These are phyloP conservation scores for Tulasnella sp. DNA, from an alignment of 768 basidiomycete species.

Conservation along the genomic window DNA sequence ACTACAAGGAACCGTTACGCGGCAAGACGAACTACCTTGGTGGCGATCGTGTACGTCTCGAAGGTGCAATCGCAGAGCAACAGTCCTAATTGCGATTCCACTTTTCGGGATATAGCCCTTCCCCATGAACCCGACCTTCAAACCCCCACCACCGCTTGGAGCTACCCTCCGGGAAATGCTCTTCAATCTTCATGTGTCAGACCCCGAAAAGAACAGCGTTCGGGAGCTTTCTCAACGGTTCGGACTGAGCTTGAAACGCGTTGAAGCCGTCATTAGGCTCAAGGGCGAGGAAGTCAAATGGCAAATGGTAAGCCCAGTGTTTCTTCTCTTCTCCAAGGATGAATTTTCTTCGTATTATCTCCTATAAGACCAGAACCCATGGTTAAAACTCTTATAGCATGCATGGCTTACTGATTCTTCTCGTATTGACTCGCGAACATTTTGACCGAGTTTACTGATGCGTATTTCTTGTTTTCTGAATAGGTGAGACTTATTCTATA, in stretches of 20 bases:
- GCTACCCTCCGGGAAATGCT: slow-evolving; percentile 54
- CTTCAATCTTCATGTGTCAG: slow-evolving; percentile 56
- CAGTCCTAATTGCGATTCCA: slow-evolving; percentile 16
- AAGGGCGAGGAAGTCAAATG: slow-evolving; percentile 71
- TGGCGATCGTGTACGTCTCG: slow-evolving; percentile 49
- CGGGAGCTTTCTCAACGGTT: slow-evolving; percentile 58
- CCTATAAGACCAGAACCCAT: slow-evolving; percentile 28
- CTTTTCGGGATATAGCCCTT: slow-evolving; percentile 58
- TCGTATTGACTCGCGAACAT: not conserved
- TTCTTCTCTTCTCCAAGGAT: slow-evolving; percentile 39
- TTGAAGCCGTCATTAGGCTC: slow-evolving; percentile 77
- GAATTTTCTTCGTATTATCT: slow-evolving; percentile 42
- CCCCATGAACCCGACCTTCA: slow-evolving; percentile 78
- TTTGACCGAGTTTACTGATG: slow-evolving; percentile 20
- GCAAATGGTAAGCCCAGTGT: slow-evolving; percentile 52
- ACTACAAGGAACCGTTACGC: slow-evolving; percentile 43
- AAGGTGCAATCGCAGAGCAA: not conserved
- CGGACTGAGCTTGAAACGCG: slow-evolving; percentile 68
- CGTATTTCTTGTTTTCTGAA: not conserved
- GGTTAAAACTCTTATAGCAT: slow-evolving; percentile 37
- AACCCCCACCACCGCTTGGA: slow-evolving; percentile 72
- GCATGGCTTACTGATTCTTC: slow-evolving; percentile 41
- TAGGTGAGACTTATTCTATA: slow-evolving; percentile 23
- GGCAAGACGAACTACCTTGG: slow-evolving; percentile 61
- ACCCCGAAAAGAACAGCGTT: slow-evolving; percentile 54